phyloP scores from a whole-genome alignment of 164 flowering plant species.

The Brasenia schreberi region DNA sequence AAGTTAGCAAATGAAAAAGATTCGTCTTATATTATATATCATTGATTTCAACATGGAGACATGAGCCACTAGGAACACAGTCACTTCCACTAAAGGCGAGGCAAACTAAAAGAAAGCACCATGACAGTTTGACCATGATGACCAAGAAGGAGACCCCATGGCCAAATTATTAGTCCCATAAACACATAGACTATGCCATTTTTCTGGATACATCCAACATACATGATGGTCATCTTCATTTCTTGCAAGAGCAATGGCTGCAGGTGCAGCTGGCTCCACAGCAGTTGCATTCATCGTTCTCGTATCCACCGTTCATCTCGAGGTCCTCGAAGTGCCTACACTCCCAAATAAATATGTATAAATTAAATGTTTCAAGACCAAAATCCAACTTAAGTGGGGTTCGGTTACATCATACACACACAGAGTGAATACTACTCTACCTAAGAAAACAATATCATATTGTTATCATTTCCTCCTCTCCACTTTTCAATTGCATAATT shows the following conservation, averaged over 20 bases:
- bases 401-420: no score
- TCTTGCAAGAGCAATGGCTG: conserved; percentile 6
- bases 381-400: no score
- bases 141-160: neutral
- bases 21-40: no score
- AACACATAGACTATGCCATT: neutral
- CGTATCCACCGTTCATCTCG: neutral
- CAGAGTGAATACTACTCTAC: no score
- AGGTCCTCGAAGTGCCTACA: neutral
- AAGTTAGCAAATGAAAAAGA: no score
- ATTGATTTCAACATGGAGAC: no score
- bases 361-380: no score
- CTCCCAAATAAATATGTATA: neutral
- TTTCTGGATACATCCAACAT: no score
- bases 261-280: conserved; percentile 8
- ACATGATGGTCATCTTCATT: neutral
- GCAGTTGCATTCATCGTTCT: conserved; percentile 5
- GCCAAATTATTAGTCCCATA: neutral
- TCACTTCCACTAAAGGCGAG: neutral
- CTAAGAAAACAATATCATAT: no score
- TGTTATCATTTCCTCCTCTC: no score
- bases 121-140: neutral
- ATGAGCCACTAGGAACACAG: no score
- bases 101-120: neutral
- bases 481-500: no score